Base-by-base conservation (phyloP, 176 grass and related monocot species). In the Triticum turgidum region DNA sequence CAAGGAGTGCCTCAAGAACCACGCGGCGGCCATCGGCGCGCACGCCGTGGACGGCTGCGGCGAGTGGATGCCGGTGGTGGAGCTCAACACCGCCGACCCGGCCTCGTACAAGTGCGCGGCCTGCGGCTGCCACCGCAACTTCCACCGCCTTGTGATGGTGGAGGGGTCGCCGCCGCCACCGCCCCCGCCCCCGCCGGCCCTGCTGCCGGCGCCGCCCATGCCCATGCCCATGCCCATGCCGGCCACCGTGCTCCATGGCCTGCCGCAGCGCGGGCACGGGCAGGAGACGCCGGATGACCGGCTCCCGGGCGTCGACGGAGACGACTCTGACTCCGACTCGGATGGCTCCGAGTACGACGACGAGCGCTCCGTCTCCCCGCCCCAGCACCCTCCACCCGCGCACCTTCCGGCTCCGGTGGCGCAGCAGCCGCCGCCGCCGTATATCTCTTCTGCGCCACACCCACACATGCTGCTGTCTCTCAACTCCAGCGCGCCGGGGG, bases 1-100 rank as follows among this genome's bases (percentile, higher is more conserved):
- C 94, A 83, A 89, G 3, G 97, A 99, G 92, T 99, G 97, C 87
- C 92, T 99, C 34, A 94, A 94, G 94, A 99, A 99, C 89, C 97
- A 99, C 86, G 94, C 97, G 14, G 94, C 97, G 35, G 91, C 85
- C 80, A 83, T 97, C 21, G 97, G 97, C 3, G 97, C 89, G 0
- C 92, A 99, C 87, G 97, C 94, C 35, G 41, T 99, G 21, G 97
- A 99, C 68, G 97, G 97, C 0, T 99, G 97, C 63, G 94, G 94
- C 0, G 97, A 97, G 94, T 99, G 96, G 87, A 91, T 99, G 97
- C 92, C 94, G 22, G 82, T 90, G 14, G 80, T 75, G 5, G 75
- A 77, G 14, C 83, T 86, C 11, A 92, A 87, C 87, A 67, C 80
- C 1, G 78, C 94, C 22, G 90, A 94, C 78, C 90, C 92, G 17